A percentile compares a stretch with the other conserved stretches of the same genome.
These are phyloP conservation scores for Neurospora terricola DNA, from an alignment of 495 filamentous ascomycete genomes.

Conservation along the genomic window DNA sequence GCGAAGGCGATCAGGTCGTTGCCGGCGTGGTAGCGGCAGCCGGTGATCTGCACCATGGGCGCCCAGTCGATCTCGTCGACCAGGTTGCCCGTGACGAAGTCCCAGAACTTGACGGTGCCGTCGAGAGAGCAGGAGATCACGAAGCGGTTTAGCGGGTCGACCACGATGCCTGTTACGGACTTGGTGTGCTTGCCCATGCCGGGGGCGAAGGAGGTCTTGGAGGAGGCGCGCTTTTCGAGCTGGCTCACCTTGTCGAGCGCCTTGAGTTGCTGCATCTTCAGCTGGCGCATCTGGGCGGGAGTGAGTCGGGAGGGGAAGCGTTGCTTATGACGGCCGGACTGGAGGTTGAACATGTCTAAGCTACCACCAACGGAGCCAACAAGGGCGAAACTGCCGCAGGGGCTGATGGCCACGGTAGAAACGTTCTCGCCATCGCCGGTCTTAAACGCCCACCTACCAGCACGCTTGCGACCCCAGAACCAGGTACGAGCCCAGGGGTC, in stretches of 20 bases:
- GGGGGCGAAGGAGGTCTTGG: conserved; percentile 29
- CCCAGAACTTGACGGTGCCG: conserved; percentile 98
- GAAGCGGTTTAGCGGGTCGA: conserved; percentile 74
- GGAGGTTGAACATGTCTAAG: conserved; percentile 92
- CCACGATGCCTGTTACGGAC: conserved; percentile 72
- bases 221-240: conserved; percentile 24
- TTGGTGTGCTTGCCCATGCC: conserved; percentile 61
- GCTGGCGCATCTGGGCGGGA: conserved; percentile 51
- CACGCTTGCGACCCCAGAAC: conserved; percentile 93
- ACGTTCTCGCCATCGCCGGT: conserved; percentile 78
- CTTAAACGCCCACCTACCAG: conserved; percentile 86
- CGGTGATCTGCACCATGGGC: conserved; percentile 66
- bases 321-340: conserved; percentile 79
- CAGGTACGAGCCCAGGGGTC: conserved; percentile 83
- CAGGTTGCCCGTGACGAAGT: conserved; percentile 69
- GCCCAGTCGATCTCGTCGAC: conserved; percentile 78
- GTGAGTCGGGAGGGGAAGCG: conserved; percentile 67
- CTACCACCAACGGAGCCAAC: conserved; percentile 73
- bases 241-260: conserved; percentile 38
- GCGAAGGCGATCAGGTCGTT: conserved; percentile 84
- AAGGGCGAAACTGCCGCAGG: conserved; percentile 91
- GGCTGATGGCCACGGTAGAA: conserved; percentile 76
- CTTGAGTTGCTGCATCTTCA: conserved; percentile 45
- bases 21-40: conserved; percentile 63
- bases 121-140: conserved; percentile 81